These are phyloP conservation scores for Arabis hirsuta DNA, from an alignment of 345 rosid genomes.

Conservation along the genomic window DNA sequence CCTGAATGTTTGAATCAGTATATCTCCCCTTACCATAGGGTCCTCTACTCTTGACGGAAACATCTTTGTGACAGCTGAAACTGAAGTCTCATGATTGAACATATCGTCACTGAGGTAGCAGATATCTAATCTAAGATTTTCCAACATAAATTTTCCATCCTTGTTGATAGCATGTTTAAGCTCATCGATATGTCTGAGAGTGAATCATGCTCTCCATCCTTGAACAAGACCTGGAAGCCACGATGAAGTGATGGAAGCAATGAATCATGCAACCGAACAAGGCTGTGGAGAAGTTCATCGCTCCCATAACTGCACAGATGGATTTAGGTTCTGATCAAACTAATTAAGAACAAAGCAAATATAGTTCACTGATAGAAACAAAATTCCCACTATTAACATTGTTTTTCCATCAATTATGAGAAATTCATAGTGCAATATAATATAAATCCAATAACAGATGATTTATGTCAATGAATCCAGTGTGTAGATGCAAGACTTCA, in stretches of 20 bases:
- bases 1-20: constrained; percentile 75
- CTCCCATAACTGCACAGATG: constrained; percentile 70
- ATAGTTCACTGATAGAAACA: constrained; percentile 2
- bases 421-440: constrained; percentile 11
- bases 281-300: constrained; percentile 70
- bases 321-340: constrained; percentile 30
- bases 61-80: constrained; percentile 68
- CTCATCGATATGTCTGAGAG: constrained; percentile 55
- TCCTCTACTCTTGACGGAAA: constrained; percentile 90
- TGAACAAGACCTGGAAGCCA: constrained; percentile 58
- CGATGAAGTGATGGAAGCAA: constrained; percentile 76
- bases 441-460: constrained; percentile 4
- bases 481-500: not conserved
- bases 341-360: not conserved
- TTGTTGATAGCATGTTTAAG: constrained; percentile 72
- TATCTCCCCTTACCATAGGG: constrained; percentile 84
- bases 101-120: constrained; percentile 72
- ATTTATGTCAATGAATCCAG: not conserved
- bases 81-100: constrained; percentile 47
- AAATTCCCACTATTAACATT: not conserved
- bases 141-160: constrained; percentile 79
- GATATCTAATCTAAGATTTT: constrained; percentile 66
- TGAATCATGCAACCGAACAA: constrained; percentile 78
- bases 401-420: constrained; percentile 16
- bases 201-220: constrained; percentile 54